Conservation (phyloP, 2,329 filamentous ascomycete genomes). For the Penicillium sp. region DNA sequence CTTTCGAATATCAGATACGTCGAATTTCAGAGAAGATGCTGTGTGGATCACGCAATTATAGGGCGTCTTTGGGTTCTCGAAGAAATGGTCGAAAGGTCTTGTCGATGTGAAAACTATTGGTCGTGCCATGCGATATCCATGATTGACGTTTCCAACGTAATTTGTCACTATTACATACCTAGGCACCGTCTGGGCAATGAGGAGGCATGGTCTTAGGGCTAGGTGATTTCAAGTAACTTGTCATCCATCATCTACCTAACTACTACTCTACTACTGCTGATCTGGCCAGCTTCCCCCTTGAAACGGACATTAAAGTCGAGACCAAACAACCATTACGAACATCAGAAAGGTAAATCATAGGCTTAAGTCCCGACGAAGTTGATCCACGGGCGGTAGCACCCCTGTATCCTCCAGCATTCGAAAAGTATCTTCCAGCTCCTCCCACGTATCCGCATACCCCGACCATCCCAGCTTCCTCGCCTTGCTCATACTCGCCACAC, state of each 20-base stretch:
- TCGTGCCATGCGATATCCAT: too few relatives aligned
- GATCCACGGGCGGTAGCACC: not conserved
- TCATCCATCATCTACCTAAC: too few relatives aligned
- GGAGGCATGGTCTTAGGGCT: too few relatives aligned
- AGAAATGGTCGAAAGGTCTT: not conserved
- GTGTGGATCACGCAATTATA: conserved; percentile 58
- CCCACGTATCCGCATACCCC: conserved; percentile 39
- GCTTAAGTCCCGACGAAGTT: not conserved
- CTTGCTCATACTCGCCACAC: conserved; percentile 41
- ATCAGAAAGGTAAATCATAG: not conserved
- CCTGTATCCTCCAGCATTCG: conserved; percentile 25
- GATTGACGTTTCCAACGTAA: too few relatives aligned
- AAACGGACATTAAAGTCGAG: not conserved
- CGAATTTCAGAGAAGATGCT: conserved; percentile 57
- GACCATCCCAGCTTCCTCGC: conserved; percentile 45
- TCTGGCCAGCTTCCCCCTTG: not conserved
- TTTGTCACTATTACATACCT: too few relatives aligned
- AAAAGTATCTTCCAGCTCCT: conserved; percentile 36
- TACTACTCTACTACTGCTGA: too few relatives aligned
- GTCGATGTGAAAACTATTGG: not conserved
- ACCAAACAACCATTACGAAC: not conserved
- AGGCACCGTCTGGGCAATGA: too few relatives aligned
- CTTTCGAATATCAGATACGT: conserved; percentile 24
- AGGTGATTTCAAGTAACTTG: too few relatives aligned
- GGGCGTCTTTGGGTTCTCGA: conserved; percentile 2